Percentiles rank a stretch among this genome's conserved stretches.
Evolutionary conservation across 2,329 filamentous ascomycete species (phyloP).

Genomic region (Cladophialophora yegresii): DNA sequence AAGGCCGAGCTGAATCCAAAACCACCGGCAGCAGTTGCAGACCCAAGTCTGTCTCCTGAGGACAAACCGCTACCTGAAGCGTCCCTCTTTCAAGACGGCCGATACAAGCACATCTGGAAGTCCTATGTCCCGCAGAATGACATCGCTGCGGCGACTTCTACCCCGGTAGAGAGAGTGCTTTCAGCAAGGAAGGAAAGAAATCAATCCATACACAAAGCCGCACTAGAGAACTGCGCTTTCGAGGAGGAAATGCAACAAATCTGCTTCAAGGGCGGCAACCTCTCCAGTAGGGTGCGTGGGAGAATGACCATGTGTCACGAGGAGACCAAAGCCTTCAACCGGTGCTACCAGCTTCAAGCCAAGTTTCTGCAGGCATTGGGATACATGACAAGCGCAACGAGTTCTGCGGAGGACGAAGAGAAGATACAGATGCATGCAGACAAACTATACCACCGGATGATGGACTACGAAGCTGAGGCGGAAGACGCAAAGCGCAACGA

Average conservation of each 20-base stretch:
- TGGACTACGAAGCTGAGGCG: constrained; percentile 75
- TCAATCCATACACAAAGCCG: constrained; percentile 73
- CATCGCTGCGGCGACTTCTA: constrained; percentile 68
- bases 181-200: constrained; percentile 83
- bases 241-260: constrained; percentile 80
- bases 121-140: constrained; percentile 74
- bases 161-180: constrained; percentile 79
- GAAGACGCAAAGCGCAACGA: constrained; percentile 57
- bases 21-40: constrained; percentile 30
- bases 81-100: constrained; percentile 67
- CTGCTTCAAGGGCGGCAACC: constrained; percentile 75
- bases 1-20: constrained; percentile 34
- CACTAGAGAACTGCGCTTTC: constrained; percentile 88
- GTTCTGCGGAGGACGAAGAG: constrained; percentile 72
- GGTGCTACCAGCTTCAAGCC: constrained; percentile 86
- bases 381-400: constrained; percentile 64
- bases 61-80: constrained; percentile 42
- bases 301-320: constrained; percentile 74
- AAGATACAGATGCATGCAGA: constrained; percentile 96
- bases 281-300: constrained; percentile 56
- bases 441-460: constrained; percentile 81
- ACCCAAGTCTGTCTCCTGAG: constrained; percentile 36
- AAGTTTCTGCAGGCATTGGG: constrained; percentile 89
- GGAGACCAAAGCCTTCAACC: constrained; percentile 75
- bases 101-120: constrained; percentile 89